These are phyloP conservation scores for Solanum etuberosum DNA, from an alignment of 257 asterid species.

Conservation along the genomic window DNA sequence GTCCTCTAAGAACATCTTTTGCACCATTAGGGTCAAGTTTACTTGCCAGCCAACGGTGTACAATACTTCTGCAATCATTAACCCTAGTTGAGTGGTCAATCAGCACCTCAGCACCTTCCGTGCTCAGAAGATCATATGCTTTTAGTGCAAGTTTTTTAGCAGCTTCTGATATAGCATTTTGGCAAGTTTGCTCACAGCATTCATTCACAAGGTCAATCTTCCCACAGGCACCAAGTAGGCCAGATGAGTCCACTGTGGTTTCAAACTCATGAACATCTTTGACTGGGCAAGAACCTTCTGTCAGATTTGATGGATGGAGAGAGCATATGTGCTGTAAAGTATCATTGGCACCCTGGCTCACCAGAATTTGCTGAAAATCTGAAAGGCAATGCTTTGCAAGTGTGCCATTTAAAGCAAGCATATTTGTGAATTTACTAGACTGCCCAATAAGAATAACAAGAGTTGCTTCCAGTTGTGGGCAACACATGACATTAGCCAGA, in stretches of 20 bases:
- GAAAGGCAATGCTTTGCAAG: constrained; percentile 71
- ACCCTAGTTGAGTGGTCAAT: constrained; percentile 60
- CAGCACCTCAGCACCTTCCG: constrained; percentile 41
- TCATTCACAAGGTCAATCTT: constrained; percentile 80
- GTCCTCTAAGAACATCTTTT: constrained; percentile 80
- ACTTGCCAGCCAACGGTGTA: constrained; percentile 87
- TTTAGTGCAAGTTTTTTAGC: constrained; percentile 72
- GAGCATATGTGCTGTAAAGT: constrained; percentile 69
- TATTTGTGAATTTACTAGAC: constrained; percentile 53
- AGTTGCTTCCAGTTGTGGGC: constrained; percentile 94
- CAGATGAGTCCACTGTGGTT: constrained; percentile 54
- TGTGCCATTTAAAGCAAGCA: constrained; percentile 63
- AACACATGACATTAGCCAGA: constrained; percentile 93
- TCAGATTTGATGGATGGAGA: constrained; percentile 65
- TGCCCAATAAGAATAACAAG: constrained; percentile 76
- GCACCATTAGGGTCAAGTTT: constrained; percentile 77
- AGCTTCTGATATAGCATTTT: constrained; percentile 81
- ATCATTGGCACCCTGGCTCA: constrained; percentile 79
- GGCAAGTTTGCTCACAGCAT: constrained; percentile 92
- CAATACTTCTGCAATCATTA: constrained; percentile 72
- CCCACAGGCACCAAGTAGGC: constrained; percentile 76
- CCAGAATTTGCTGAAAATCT: constrained; percentile 73
- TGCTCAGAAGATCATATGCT: constrained; percentile 48
- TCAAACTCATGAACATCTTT: constrained; percentile 63
- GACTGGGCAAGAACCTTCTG: constrained; percentile 90